Conservation (phyloP, 345 rosid genomes). For the Eucalyptus erythrocorys region DNA sequence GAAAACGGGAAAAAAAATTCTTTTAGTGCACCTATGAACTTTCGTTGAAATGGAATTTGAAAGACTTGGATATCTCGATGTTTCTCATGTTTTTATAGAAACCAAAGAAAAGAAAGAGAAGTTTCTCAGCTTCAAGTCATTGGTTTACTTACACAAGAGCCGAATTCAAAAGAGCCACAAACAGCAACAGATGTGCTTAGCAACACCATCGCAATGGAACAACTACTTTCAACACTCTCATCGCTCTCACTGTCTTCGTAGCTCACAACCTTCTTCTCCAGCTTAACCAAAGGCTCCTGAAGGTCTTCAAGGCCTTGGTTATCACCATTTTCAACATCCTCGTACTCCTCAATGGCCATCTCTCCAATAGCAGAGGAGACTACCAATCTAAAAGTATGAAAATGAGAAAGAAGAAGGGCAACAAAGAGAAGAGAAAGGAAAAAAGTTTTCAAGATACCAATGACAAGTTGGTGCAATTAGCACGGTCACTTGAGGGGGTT, state of each 20-base stretch:
- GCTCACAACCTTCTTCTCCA: neutral
- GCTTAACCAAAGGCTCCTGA: constrained; percentile 33
- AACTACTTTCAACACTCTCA: constrained; percentile 3
- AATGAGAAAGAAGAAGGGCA: neutral
- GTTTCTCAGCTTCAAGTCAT: neutral
- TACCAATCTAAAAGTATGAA: neutral
- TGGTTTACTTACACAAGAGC: constrained; percentile 68
- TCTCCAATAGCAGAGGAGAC: neutral
- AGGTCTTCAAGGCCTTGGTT: constrained; percentile 18
- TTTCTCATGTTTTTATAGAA: neutral
- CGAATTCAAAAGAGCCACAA: constrained; percentile 83
- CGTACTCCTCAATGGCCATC: constrained; percentile 35
- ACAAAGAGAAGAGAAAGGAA: neutral
- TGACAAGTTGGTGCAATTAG: neutral
- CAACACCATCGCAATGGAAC: constrained; percentile 56
- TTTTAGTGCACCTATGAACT: neutral
- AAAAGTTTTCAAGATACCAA: neutral
- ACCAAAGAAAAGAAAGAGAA: neutral
- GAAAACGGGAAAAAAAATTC: neutral
- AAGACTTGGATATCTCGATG: neutral
- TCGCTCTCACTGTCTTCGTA: constrained; percentile 1
- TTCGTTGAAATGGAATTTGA: neutral
- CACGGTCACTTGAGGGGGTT: neutral
- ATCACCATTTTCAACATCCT: constrained; percentile 42
- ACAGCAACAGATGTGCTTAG: constrained; percentile 76